phyloP scores from a whole-genome alignment of 75 land plant genomes.

The Sequoiadendron giganteum region DNA sequence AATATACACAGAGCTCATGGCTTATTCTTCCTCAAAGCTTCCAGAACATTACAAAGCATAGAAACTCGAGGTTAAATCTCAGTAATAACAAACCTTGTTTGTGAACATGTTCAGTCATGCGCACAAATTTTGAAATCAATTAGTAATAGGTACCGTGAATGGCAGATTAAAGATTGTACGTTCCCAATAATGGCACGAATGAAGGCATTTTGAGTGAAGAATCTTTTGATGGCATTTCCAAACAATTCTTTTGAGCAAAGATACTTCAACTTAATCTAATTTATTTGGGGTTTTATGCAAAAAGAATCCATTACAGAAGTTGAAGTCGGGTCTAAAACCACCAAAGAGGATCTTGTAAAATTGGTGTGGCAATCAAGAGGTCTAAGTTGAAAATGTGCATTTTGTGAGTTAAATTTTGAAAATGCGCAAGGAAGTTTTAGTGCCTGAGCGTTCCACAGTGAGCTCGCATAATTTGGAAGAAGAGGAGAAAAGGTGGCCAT shows the following conservation, averaged over 20 bases:
- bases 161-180: no score
- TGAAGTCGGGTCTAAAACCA: slow-evolving; percentile 16
- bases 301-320: slow-evolving; percentile 13
- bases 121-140: no score
- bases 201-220: no score
- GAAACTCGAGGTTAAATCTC: neutral
- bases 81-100: no score
- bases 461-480: neutral
- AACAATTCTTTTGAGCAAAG: no score
- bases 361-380: slow-evolving; percentile 70
- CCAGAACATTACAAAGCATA: no score
- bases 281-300: slow-evolving; percentile 7
- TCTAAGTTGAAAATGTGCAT: slow-evolving; percentile 48
- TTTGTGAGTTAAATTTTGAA: slow-evolving; percentile 37
- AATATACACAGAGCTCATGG: neutral
- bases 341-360: slow-evolving; percentile 53
- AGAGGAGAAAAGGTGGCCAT: slow-evolving; percentile 21
- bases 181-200: no score
- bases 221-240: no score
- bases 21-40: no score
- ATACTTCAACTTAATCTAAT: no score
- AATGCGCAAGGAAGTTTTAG: slow-evolving; percentile 10
- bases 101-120: no score
- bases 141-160: no score
- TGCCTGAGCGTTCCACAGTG: neutral